Percentiles rank a stretch among this genome's conserved stretches.
Conservation (phyloP, 1,139 yeast species). For the Pichia sp. region DNA sequence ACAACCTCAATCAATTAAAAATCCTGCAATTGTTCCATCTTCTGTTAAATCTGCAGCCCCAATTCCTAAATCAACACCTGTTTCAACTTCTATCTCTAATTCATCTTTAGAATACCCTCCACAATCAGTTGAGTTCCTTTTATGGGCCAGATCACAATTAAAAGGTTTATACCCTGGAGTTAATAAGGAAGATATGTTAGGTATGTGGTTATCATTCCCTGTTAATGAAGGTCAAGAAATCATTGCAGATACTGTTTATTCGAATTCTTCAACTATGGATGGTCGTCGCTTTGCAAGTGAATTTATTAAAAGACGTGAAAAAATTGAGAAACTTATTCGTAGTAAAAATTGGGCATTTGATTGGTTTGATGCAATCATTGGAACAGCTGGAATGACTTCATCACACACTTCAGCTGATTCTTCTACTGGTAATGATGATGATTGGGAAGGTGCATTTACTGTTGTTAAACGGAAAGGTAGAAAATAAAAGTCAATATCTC, state of each 20-base stretch:
- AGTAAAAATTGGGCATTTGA: conserved; percentile 40
- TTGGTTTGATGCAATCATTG: conserved; percentile 52
- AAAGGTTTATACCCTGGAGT: conserved; percentile 68
- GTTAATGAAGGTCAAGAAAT: conserved; percentile 72
- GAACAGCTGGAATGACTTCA: conserved; percentile 5
- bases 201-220: conserved; percentile 77
- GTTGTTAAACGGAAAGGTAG: conserved; percentile 62
- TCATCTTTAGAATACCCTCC: conserved; percentile 18
- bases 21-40: conserved; percentile 17
- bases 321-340: conserved; percentile 54
- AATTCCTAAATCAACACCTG: conserved; percentile 2
- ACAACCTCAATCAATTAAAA: conserved; percentile 10
- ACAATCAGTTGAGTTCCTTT: conserved; percentile 57
- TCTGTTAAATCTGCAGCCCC: conserved; percentile 21
- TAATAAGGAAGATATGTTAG: conserved; percentile 65
- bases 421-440: conserved; percentile 37
- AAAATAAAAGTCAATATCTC: conserved; percentile 17
- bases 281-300: conserved; percentile 93
- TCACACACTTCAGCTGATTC: too few relatives aligned
- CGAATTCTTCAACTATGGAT: conserved; percentile 87
- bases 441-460: conserved; percentile 59
- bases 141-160: conserved; percentile 80
- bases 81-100: conserved; percentile 8
- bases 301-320: conserved; percentile 68
- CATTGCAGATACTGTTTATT: conserved; percentile 86